Base-by-base conservation (phyloP, 2,329 filamentous ascomycete species). In the Pseudogymnoascus sp. region DNA sequence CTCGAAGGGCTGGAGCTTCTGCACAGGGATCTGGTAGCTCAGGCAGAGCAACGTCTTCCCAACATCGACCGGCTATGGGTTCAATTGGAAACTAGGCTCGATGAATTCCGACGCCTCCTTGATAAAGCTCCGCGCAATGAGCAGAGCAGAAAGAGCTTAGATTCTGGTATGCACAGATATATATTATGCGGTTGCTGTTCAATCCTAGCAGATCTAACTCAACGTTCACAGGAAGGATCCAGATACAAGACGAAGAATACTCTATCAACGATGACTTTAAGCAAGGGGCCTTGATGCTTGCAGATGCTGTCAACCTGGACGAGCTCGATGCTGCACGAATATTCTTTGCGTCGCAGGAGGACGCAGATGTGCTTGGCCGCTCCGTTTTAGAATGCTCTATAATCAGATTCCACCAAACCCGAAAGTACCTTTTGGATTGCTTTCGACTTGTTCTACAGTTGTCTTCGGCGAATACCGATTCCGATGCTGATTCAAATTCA, bases 271-370 rank as follows among this genome's bases (percentile, higher is more conserved):
- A 90, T 62, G 87, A 91, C 65, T 97, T 99, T 75, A 86, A 93
- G 71, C 88, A 96, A 74, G 86, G 88, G 68, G 84, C 87, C 23
- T 80, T 96, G 33, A 84, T 91, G 69, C 80, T 99, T 38, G 90
- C 93, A 62, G 92, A 97, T 74, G 90, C 91, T 68, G 80, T 97
- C 65, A 87, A 96, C 70, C 80, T 99, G 61, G 92, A 99, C 75
- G 95, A 99, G 75, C 73, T 96, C 63, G 85, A 94, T 69, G 89
- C 93, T 16, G 90, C 91, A 8, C 82, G 83, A 67, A 83, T 94
- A 59, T 84, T 96, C 63, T 78, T 95, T 60, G 86, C 88, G 62
- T 86, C 90, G 16, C 83, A 90, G 71, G 82, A 85, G 38, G 87
- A 92, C 68, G 81, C 85, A 14, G 80, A 83, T 49, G 79, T 83